These are phyloP conservation scores for Viola pubescens DNA, from an alignment of 441 rosid species.

Conservation along the genomic window DNA sequence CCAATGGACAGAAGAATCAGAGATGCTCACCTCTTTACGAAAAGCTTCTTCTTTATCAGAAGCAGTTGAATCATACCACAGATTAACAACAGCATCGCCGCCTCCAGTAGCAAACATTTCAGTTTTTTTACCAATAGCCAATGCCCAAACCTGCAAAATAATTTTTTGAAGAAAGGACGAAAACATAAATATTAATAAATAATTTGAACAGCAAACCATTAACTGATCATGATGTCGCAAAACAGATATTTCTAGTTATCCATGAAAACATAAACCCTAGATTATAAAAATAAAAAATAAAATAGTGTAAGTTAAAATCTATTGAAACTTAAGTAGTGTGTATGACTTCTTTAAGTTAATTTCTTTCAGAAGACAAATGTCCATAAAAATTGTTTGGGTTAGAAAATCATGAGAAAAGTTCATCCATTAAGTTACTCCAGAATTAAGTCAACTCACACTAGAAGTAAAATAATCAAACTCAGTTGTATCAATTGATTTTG, in stretches of 20 bases:
- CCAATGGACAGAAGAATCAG: neutral
- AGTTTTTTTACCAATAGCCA: conserved; percentile 88
- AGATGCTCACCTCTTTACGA: conserved; percentile 60
- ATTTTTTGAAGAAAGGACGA: conserved; percentile 1
- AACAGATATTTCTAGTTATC: neutral
- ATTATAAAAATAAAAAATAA: too few relatives aligned
- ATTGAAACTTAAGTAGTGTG: too few relatives aligned
- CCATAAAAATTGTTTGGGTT: too few relatives aligned
- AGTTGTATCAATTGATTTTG: too few relatives aligned
- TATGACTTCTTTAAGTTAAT: too few relatives aligned
- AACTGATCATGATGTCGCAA: neutral
- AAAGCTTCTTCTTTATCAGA: conserved; percentile 83
- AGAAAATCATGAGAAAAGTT: too few relatives aligned
- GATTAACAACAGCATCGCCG: conserved; percentile 73
- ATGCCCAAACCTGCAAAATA: conserved; percentile 73
- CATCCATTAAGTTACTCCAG: too few relatives aligned
- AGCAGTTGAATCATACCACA: conserved; percentile 91
- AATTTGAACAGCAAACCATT: conserved; percentile 2
- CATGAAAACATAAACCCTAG: too few relatives aligned
- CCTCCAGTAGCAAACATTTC: conserved; percentile 95
- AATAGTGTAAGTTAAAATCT: too few relatives aligned
- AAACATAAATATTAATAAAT: conserved; percentile 4
- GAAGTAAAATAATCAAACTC: too few relatives aligned
- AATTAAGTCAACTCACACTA: too few relatives aligned
- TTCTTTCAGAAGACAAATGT: too few relatives aligned